Evolutionary conservation across 2,329 filamentous ascomycete species (phyloP), one percentile per base, ranked within the genome.

Genomic region (Penicillium rolfsii): DNA sequence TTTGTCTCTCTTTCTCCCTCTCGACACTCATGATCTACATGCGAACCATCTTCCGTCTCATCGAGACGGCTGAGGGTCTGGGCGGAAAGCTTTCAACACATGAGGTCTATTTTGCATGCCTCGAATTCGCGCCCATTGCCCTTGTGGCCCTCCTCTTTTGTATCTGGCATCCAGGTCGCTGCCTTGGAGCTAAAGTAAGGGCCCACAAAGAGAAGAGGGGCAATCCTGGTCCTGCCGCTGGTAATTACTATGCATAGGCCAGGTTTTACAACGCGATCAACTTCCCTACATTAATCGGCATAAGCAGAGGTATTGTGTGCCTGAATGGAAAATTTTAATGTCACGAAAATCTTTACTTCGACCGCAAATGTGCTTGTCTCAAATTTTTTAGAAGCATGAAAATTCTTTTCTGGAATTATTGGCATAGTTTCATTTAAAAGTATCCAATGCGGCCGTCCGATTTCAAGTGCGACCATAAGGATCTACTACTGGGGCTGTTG

Each of bases 81-180:
- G 62, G 59, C 24, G 61, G 61, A 14, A 63, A 64, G 24, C 19
- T 65, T 16, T 63, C 62, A 11, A 61, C 53, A 1, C 46, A 61
- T 9, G 63, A 65, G 19, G 58, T 65, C 11, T 65, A 59, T 26
- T 65, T 65, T 30, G 63, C 61, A 12, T 64, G 63, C 24, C 63
- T 65, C 36, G 63, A 65, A 35, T 65, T 65, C 11, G 61, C 63
- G n/a, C 63, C 63, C 28, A 57, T 65, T n/a, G 61, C 63, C 14
- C 45, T 65, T 19, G 56, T 64, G n/a, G 61, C 48, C 36, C 54
- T 64, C 40, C 45, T 65, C 2, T 46, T 64, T 40, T 58, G 55
- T n/a, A 45, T 65, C 9, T 65, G 56, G 58, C 59, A 65, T 53
- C 63, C 61, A 2, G 63, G 63, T 43, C 61, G 55, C 46, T 64